Evolutionary conservation across 2,329 filamentous ascomycete species (phyloP), one percentile per base, ranked within the genome.

Genomic region (Colletotrichum nymphaeae): DNA sequence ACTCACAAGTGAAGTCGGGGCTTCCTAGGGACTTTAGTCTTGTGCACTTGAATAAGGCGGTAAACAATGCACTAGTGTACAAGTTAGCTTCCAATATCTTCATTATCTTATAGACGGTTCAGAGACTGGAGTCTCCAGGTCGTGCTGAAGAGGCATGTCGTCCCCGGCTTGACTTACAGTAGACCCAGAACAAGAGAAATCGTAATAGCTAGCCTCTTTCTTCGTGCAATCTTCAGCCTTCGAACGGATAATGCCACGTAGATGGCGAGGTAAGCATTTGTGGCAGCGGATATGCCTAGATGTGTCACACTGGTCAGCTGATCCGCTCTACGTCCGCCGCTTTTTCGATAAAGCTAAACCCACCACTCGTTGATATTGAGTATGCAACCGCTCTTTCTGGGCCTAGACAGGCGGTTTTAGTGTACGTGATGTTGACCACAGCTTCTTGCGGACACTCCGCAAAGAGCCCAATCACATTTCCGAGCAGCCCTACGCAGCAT

Each of bases 401-500:
- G 69, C 77, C 79, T 76, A 80, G 80, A 75, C 82, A 87, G 6
- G 59, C 80, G 6, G 81, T 82, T n/a, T 78, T 77, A 6, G 82
- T 78, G 12, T 76, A 75, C 14, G 79, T 78, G 57, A 82, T 76
- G 84, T 86, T 87, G 22, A 83, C 77, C 0, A 83, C 81, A 24
- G 69, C 42, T 1, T 74, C 67, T 0, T 85, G 86, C 2, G 77
- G 78, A 75, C 86, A 88, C 74, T 84, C 83, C 1, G 81, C 83
- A 30, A 85, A 84, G 1, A 86, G 72, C 5, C 86, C 79, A 4
- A 85, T 69, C 19, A 87, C 80, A 42, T 81, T 84, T 6, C 79
- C 79, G 0, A 82, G 65, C 6, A 84, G 75, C 1, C 80, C 78
- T 8, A 80, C 28, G 12, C 80, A 75, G 24, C 80, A 81, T 4